These are phyloP conservation scores for Coniochaeta sp. DNA, from an alignment of 2,329 filamentous ascomycete genomes.

Conservation along the genomic window DNA sequence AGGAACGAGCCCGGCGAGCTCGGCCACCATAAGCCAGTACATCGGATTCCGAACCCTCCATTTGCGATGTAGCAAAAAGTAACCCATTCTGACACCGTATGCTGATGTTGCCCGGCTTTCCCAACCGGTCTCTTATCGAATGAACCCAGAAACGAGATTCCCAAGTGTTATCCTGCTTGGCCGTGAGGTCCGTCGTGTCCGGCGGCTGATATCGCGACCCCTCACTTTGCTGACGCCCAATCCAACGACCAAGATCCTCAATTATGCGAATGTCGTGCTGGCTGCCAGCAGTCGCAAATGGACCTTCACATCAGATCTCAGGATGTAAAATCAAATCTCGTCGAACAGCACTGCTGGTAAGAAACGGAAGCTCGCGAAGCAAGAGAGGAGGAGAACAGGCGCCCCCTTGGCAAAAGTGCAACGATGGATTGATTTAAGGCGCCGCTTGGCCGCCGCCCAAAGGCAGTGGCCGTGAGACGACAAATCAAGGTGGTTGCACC, in stretches of 20 bases:
- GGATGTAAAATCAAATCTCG: background rate
- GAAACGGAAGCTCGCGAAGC: background rate
- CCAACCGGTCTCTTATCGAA: background rate
- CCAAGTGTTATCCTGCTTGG: background rate
- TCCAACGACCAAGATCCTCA: background rate
- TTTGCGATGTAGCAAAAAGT: conserved; percentile 50
- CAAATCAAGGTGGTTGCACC: background rate
- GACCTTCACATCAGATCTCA: background rate
- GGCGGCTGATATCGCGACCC: background rate
- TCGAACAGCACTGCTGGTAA: conserved; percentile 1
- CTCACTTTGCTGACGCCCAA: background rate
- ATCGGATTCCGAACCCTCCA: conserved; percentile 51
- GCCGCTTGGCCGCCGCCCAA: background rate
- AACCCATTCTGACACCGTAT: conserved; percentile 26
- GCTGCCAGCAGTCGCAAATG: background rate
- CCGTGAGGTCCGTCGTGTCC: background rate
- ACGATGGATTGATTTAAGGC: background rate
- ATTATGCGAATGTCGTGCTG: background rate
- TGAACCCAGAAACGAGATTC: background rate
- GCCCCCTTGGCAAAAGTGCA: background rate
- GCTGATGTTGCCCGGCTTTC: background rate
- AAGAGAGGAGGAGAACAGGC: background rate
- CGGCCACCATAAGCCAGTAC: conserved; percentile 57
- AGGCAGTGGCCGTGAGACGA: background rate
- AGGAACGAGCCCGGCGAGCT: conserved; percentile 58